These are phyloP conservation scores for Leishmania tropica DNA, from an alignment of 208 protist genomes.

Conservation along the genomic window DNA sequence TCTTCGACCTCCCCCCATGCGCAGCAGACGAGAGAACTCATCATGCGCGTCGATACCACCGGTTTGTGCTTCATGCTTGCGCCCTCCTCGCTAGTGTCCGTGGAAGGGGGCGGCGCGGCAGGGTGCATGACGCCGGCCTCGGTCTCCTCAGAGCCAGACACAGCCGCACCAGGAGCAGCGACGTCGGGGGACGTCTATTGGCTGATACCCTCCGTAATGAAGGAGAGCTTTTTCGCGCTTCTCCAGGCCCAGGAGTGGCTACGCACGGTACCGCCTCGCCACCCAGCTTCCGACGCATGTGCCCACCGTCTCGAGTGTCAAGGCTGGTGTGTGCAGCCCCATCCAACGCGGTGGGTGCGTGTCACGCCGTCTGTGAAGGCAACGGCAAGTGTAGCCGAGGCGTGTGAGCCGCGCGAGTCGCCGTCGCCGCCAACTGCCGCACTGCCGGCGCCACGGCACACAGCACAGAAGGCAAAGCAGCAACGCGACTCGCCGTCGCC, in stretches of 20 bases:
- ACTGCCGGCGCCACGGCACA: no score
- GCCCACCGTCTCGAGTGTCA: background rate
- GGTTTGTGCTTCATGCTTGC: conserved; percentile 28
- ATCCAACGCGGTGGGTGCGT: conserved; percentile 9
- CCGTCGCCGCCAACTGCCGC: no score
- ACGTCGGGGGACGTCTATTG: conserved; percentile 13
- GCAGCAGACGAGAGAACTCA: conserved; percentile 10
- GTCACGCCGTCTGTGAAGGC: background rate
- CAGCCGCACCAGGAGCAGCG: background rate
- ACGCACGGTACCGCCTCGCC: background rate
- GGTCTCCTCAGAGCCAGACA: background rate
- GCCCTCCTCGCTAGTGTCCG: conserved; percentile 14
- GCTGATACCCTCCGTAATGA: conserved; percentile 21
- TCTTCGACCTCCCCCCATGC: background rate
- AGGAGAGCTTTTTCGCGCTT: conserved; percentile 25
- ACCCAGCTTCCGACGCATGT: background rate
- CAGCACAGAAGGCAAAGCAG: background rate
- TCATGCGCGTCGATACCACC: conserved; percentile 26
- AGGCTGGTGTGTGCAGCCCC: conserved; percentile 2
- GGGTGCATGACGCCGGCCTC: background rate
- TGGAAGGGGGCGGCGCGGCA: background rate
- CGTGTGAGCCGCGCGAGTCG: no score
- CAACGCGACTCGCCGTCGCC: background rate
- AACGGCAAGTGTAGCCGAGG: no score
- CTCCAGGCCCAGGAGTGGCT: conserved; percentile 16